Conservation (phyloP, 2,329 filamentous ascomycete genomes). For the Parastagonospora avenae region DNA sequence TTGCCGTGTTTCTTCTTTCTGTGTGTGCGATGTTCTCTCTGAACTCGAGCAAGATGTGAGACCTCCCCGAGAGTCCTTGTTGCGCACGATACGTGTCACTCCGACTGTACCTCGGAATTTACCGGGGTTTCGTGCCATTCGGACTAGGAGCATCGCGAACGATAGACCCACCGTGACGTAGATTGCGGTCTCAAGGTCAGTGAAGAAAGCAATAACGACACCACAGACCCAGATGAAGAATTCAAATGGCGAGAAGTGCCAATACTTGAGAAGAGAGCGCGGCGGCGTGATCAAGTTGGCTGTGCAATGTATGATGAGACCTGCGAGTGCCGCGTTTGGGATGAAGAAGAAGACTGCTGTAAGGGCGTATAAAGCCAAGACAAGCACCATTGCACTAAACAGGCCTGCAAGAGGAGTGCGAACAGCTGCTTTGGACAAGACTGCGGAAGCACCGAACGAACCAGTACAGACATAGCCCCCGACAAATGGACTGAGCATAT, state of each 20-base stretch:
- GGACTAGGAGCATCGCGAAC: constrained; percentile 76
- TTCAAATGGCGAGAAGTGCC: constrained; percentile 86
- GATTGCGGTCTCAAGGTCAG: constrained; percentile 84
- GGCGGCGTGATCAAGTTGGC: constrained; percentile 87
- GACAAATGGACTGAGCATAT: constrained; percentile 84
- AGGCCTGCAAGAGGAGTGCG: constrained; percentile 86
- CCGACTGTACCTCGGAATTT: constrained; percentile 26
- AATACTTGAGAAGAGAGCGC: constrained; percentile 88
- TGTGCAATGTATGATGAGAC: constrained; percentile 91
- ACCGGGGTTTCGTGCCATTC: constrained; percentile 48
- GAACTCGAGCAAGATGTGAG: constrained; percentile 44
- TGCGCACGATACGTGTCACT: constrained; percentile 21
- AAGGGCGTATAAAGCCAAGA: constrained; percentile 85
- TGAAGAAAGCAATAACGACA: constrained; percentile 84
- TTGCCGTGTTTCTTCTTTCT: constrained; percentile 10
- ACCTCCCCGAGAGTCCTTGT: constrained; percentile 59
- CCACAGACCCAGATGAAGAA: constrained; percentile 88
- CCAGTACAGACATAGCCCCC: constrained; percentile 89
- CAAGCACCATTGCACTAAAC: constrained; percentile 79
- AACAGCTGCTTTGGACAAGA: constrained; percentile 92
- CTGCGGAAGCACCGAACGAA: constrained; percentile 91
- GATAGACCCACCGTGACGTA: constrained; percentile 82
- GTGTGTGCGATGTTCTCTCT: constrained; percentile 41
- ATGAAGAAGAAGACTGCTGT: constrained; percentile 91
- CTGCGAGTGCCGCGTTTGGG: constrained; percentile 76